Conservation (phyloP, 2,329 filamentous ascomycete species). For the Ascochyta rabiei region DNA sequence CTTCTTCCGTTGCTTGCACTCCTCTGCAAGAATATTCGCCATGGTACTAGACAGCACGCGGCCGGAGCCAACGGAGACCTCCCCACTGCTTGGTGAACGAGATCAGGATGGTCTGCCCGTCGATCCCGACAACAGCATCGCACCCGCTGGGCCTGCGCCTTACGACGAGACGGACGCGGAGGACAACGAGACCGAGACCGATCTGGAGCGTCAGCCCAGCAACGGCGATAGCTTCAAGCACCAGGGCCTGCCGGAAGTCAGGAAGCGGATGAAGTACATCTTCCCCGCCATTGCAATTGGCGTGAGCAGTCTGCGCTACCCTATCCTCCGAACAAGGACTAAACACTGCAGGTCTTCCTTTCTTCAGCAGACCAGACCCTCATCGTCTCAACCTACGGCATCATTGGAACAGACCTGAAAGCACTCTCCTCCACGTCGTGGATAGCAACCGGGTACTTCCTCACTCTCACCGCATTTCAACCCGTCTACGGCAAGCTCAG, state of each 20-base stretch:
- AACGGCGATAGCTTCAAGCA: constrained; percentile 45
- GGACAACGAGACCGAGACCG: constrained; percentile 31
- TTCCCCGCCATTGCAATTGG: constrained; percentile 67
- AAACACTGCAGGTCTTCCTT: constrained; percentile 65
- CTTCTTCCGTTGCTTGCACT: neutral
- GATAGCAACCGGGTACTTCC: constrained; percentile 73
- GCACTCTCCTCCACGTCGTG: constrained; percentile 77
- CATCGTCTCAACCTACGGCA: constrained; percentile 77
- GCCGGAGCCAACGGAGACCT: constrained; percentile 47
- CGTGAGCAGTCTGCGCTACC: constrained; percentile 49
- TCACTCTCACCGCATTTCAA: constrained; percentile 77
- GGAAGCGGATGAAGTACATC: constrained; percentile 61
- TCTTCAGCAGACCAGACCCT: constrained; percentile 77
- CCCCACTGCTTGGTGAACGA: constrained; percentile 51
- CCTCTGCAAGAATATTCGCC: neutral
- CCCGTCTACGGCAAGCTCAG: constrained; percentile 74
- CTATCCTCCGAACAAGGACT: neutral
- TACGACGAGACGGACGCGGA: constrained; percentile 10
- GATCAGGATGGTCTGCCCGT: constrained; percentile 9
- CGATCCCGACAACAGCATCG: constrained; percentile 33
- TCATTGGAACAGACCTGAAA: constrained; percentile 76
- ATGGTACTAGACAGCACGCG: constrained; percentile 4
- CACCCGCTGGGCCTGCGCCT: constrained; percentile 26
- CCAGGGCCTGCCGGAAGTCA: constrained; percentile 56
- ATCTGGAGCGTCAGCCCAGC: constrained; percentile 45